Evolutionary conservation across 257 asterid genomes (phyloP).

Genomic region (Ajuga chamaepitys): DNA sequence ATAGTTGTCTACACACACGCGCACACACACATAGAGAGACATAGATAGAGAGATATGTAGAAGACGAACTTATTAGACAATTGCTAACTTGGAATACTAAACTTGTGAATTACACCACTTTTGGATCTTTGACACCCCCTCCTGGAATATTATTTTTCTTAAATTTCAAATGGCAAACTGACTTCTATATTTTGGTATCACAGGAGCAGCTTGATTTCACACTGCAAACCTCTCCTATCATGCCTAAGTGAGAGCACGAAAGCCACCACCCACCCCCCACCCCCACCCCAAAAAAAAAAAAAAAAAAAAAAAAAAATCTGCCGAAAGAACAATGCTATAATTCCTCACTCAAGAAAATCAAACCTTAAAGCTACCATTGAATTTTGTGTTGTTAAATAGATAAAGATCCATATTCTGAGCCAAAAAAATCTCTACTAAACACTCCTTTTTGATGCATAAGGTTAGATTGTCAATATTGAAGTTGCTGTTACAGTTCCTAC

Average conservation of each 20-base stretch:
- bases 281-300: too few species aligned
- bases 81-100: too few species aligned
- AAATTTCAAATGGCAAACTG: not conserved
- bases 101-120: not conserved
- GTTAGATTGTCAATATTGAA: not conserved
- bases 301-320: not conserved
- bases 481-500: not conserved
- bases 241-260: not conserved
- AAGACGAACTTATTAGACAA: too few species aligned
- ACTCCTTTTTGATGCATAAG: too few species aligned
- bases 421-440: not conserved
- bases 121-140: not conserved
- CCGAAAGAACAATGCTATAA: not conserved
- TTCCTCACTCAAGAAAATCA: not conserved
- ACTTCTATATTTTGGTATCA: not conserved
- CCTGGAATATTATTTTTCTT: not conserved
- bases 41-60: too few species aligned
- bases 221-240: not conserved
- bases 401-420: not conserved
- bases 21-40: not conserved
- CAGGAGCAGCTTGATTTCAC: not conserved
- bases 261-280: too few species aligned
- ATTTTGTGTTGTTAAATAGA: not conserved
- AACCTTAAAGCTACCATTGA: not conserved
- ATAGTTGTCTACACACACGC: not conserved